Evolutionary conservation across 2,329 filamentous ascomycete genomes (phyloP), one percentile per base, ranked within the genome.

Genomic region (Aspergillus latus): DNA sequence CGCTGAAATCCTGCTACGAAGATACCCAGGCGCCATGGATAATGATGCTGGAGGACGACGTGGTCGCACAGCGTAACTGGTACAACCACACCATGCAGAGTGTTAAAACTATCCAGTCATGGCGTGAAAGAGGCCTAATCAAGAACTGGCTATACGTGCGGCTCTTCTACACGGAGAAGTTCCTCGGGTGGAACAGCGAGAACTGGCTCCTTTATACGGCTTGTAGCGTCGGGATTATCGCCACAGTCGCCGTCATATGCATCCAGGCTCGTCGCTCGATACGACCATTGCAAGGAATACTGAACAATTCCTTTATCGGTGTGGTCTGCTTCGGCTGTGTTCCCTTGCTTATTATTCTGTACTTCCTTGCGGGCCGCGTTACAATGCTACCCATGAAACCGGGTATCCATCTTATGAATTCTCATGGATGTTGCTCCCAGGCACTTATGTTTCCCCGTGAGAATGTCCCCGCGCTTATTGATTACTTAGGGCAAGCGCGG

Each of bases 11-110:
- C 6, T 80, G 78, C 63, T 65, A 72, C 36, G 64, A 71, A 9
- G 44, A 58, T 46, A 71, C 69, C 7, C 69, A 70, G 21, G 72
- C 76, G 8, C 71, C 71, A 7, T 79, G 78, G 63, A 73, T 78
- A 49, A 67, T 73, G 15, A 74, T 80, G 52, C 64, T 81, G 7
- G 78, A 81, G 60, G 78, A 80, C 57, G 78, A 80, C 57, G 71
- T 75, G 6, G 59, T 81, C 8, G 78, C 77, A 32, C 72, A 76
- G 64, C 72, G 76, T 36, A 73, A 74, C 7, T 81, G 78, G 78
- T 79, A 76, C 57, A 66, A 71, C 37, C 70, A 74, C 8, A 76
- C 74, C 0, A 66, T 75, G 54, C 59, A 69, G 11, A 76, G 68
- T 3, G 64, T 80, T 10, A 59, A 70, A 26, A 60, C 65, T n/a